Conservation (phyloP, 2,329 filamentous ascomycete genomes). For the Calonectria hawksworthii region DNA sequence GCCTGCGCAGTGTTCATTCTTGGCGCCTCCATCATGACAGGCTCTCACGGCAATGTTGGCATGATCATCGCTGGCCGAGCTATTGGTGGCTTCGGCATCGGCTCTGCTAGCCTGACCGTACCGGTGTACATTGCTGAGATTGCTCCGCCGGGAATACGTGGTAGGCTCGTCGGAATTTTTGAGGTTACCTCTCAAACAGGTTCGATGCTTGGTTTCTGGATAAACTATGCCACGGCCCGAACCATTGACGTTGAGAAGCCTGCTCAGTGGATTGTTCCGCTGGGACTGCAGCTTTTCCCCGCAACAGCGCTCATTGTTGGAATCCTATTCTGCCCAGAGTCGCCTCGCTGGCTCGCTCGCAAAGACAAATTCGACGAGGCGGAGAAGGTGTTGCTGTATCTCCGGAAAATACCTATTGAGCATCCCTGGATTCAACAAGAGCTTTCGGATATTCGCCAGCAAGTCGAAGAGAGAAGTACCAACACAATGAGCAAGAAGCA, state of each 20-base stretch:
- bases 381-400: conserved; percentile 47
- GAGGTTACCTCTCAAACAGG: conserved; percentile 53
- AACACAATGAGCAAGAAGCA: conserved; percentile 46
- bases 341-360: conserved; percentile 71
- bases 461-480: conserved; percentile 64
- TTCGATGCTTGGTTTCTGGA: conserved; percentile 58
- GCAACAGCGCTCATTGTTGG: conserved; percentile 66
- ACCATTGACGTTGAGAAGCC: conserved; percentile 49
- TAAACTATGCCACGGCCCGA: conserved; percentile 44
- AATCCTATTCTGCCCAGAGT: conserved; percentile 72
- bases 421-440: conserved; percentile 58
- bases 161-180: conserved; percentile 65
- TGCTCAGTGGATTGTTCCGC: conserved; percentile 65
- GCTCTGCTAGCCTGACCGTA: conserved; percentile 63
- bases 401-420: conserved; percentile 52
- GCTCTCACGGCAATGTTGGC: conserved; percentile 49
- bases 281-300: conserved; percentile 69
- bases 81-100: conserved; percentile 65
- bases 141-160: conserved; percentile 64
- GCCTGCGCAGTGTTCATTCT: conserved; percentile 58
- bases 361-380: conserved; percentile 69
- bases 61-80: conserved; percentile 64
- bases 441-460: conserved; percentile 69
- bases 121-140: conserved; percentile 59
- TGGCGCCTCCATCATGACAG: conserved; percentile 53